Evolutionary conservation across 2,329 filamentous ascomycete species (phyloP).

Genomic region (Falciphora oryzae): DNA sequence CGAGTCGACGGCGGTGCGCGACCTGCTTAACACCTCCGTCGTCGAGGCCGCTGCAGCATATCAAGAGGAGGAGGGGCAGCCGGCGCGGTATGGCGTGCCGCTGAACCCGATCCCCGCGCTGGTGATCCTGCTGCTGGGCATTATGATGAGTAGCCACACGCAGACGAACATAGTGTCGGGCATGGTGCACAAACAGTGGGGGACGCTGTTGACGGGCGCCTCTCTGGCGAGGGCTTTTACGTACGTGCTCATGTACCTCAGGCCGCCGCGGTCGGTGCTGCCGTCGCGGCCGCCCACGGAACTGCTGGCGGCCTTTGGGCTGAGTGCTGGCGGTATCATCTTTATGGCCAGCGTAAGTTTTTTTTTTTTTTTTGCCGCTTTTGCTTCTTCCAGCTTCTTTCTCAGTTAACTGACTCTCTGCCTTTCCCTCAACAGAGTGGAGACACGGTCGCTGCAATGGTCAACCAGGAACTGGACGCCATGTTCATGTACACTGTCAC

Average conservation of each 20-base stretch:
- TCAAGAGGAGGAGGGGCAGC: constrained; percentile 42
- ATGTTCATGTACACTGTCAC: constrained; percentile 92
- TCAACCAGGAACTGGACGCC: constrained; percentile 70
- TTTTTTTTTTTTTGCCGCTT: background rate
- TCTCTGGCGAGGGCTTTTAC: constrained; percentile 72
- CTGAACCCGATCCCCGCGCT: constrained; percentile 85
- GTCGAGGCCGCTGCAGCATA: constrained; percentile 25
- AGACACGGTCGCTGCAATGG: constrained; percentile 72
- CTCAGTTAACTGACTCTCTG: background rate
- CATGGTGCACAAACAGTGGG: constrained; percentile 95
- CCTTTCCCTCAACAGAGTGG: constrained; percentile 45
- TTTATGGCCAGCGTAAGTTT: constrained; percentile 82
- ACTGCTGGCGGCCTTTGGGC: constrained; percentile 77
- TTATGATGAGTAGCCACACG: constrained; percentile 94
- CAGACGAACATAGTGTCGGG: constrained; percentile 77
- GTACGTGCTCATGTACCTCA: constrained; percentile 73
- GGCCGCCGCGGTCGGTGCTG: constrained; percentile 72
- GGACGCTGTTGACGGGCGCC: constrained; percentile 73
- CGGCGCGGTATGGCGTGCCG: constrained; percentile 65
- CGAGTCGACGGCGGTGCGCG: constrained; percentile 65
- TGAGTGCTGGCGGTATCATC: constrained; percentile 80
- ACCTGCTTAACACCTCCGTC: constrained; percentile 55
- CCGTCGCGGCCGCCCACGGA: constrained; percentile 86
- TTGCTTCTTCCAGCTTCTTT: background rate
- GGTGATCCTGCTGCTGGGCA: constrained; percentile 78